Base-by-base conservation (phyloP, 345 rosid species). In the Populus nigra region DNA sequence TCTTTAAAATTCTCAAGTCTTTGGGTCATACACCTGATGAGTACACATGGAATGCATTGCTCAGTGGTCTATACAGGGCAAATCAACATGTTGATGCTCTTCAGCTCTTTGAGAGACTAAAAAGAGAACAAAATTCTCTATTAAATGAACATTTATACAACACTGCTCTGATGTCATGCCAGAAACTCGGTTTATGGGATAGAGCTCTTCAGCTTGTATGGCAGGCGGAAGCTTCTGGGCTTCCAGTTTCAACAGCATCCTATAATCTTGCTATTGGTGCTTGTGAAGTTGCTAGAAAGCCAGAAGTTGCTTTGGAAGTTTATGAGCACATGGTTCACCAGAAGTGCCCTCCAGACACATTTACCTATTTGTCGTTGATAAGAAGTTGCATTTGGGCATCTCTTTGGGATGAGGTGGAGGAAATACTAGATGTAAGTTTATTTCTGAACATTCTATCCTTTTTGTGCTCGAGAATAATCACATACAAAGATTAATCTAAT, bases 311-410 rank as follows among this genome's bases (percentile, higher is more conserved):
- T 12, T 71, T 90, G 79, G 92, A 87, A 85, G 93, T 93, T 68
- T 91, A 91, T 70, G 84, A 88, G 73, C 97, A 83, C 81, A 91
- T 94, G 97, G 78, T 72, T 69, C 88, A 88, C 63, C 87, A 70
- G 80, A 75, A 79, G 47, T 88, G 90, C 78, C 29, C 35, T 29
- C 89, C 94, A 7, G 89, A 93, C 81, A 90, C 87, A 23, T 93
- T 90, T 72, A 91, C 95, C n/a, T 82, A 89, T 82, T 73, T 88
- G 63, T 88, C 97, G 0, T 83, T 94, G 67, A 47, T 90, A 77
- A 83, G 97, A 83, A 82, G 89, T 73, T 93, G 94, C 82, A 79
- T 91, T 55, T 88, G 95, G 98, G 97, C 93, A 74, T 93, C 95
- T 36, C 88, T 88, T 27, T 94, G 95, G 97, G 79, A 57, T 41